A percentile compares a stretch with the other conserved stretches of the same genome.
phyloP scores from a whole-genome alignment of 805 yeast genomes.

The Zygoascus ofunaensis region DNA sequence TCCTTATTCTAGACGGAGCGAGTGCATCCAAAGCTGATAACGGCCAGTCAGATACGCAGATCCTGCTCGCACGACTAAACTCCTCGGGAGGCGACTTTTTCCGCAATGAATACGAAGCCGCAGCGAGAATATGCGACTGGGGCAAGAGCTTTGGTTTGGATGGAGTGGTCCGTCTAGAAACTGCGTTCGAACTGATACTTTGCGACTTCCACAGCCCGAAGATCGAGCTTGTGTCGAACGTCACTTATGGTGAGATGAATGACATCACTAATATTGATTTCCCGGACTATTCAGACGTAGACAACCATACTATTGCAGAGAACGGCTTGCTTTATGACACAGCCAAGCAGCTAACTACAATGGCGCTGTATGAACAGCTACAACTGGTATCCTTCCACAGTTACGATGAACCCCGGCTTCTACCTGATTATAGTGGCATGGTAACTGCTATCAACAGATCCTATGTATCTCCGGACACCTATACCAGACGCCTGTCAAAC shows the following conservation, averaged over 20 bases:
- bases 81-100: conserved; percentile 24
- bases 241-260: not conserved
- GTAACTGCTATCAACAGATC: conserved; percentile 48
- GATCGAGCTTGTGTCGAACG: conserved; percentile 31
- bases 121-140: conserved; percentile 49
- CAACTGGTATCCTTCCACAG: conserved; percentile 42
- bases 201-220: conserved; percentile 48
- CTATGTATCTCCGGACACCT: conserved; percentile 41
- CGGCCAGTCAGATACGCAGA: conserved; percentile 57
- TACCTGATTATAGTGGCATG: conserved; percentile 43
- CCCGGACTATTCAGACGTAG: not conserved
- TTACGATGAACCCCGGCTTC: conserved; percentile 40
- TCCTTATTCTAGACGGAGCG: conserved; percentile 55
- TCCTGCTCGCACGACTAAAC: conserved; percentile 31
- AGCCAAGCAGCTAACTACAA: conserved; percentile 26
- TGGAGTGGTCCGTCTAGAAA: conserved; percentile 49
- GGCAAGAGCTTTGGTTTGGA: conserved; percentile 43
- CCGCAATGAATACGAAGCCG: conserved; percentile 36
- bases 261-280: not conserved
- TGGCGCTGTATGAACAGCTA: conserved; percentile 42
- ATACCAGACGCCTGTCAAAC: conserved; percentile 31
- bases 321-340: not conserved
- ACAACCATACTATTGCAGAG: not conserved
- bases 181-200: conserved; percentile 52
- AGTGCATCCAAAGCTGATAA: conserved; percentile 51